Evolutionary conservation across 768 basidiomycete genomes (phyloP).

Genomic region (Termitomyces sp.): DNA sequence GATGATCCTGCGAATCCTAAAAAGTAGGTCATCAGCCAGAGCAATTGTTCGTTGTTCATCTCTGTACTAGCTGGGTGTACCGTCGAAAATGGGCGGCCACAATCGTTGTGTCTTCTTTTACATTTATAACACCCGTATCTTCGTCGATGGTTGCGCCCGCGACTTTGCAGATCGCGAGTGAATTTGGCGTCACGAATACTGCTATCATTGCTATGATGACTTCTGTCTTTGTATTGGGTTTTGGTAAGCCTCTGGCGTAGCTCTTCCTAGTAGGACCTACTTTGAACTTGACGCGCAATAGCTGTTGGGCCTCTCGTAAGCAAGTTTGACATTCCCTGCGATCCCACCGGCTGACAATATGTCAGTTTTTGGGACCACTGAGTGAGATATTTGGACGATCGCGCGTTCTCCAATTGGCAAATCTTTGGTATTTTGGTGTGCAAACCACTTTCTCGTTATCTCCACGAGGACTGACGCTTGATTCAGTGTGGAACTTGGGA

Average conservation of each 20-base stretch:
- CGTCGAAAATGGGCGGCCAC: conserved; percentile 62
- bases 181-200: conserved; percentile 49
- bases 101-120: conserved; percentile 58
- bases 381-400: conserved; percentile 71
- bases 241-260: conserved; percentile 32
- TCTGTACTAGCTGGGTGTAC: conserved; percentile 44
- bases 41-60: not conserved
- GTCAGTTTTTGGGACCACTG: conserved; percentile 50
- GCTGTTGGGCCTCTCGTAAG: conserved; percentile 48
- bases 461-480: not conserved
- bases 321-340: not conserved
- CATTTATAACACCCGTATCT: conserved; percentile 63
- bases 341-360: not conserved
- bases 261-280: not conserved
- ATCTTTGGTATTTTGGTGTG: conserved; percentile 62
- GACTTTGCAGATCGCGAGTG: conserved; percentile 36
- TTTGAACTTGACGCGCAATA: conserved; percentile 14
- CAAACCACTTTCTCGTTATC: not conserved
- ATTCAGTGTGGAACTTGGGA: conserved; percentile 54
- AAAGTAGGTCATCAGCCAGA: conserved; percentile 32
- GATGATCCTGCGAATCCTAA: conserved; percentile 54
- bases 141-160: conserved; percentile 78
- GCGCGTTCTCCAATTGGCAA: conserved; percentile 53
- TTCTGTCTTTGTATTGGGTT: conserved; percentile 49
- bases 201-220: conserved; percentile 51